Evolutionary conservation across 2,329 filamentous ascomycete genomes (phyloP), one percentile per base, ranked within the genome.

Genomic region (Trichoderma cornu-damae): DNA sequence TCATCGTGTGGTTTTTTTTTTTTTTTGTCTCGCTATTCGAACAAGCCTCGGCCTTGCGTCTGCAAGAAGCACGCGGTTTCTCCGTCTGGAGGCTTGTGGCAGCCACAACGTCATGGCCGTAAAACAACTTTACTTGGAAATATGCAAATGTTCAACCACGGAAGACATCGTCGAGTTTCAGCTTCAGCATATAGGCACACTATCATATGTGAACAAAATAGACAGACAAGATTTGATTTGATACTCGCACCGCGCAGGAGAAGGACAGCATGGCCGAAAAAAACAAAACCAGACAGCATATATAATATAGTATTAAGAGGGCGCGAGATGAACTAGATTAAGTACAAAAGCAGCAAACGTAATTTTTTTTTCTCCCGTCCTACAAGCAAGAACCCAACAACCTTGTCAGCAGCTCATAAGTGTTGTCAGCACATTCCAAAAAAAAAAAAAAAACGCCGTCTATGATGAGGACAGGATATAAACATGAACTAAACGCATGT

Each of bases 401-500:
- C 42, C 12, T 22, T 47, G 47, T 47, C n/a, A 47, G 42, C 35
- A 20, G 30, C 22, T 55, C 30, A 20, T n/a, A 26, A 55, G 42
- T 38, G 42, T 20, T 16, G 38, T 47, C 52, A 28, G 24, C 38
- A 38, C 32, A 32, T 47, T 24, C 32, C n/a, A 38, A 38, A 34
- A n/a, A n/a, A n/a, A n/a, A 24, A 32, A n/a, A 32, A 40, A 43
- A 43, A 57, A 57, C 47, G 35, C 54, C 54, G 43, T 57, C 54
- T 50, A 57, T 57, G 16, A 43, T 51, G 54, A 57, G 30, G 46
- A 50, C 42, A 38, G 34, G 37, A 47, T 32, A 56, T 57, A 44
- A 48, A 57, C 38, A 57, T 57, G 26, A 50, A 57, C 28, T 57
- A 51, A 57, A 50, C 44, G 22, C 54, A 44, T 37, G 35, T 49